Base-by-base conservation (phyloP, 345 rosid species). In the Eucalyptus urophylla region DNA sequence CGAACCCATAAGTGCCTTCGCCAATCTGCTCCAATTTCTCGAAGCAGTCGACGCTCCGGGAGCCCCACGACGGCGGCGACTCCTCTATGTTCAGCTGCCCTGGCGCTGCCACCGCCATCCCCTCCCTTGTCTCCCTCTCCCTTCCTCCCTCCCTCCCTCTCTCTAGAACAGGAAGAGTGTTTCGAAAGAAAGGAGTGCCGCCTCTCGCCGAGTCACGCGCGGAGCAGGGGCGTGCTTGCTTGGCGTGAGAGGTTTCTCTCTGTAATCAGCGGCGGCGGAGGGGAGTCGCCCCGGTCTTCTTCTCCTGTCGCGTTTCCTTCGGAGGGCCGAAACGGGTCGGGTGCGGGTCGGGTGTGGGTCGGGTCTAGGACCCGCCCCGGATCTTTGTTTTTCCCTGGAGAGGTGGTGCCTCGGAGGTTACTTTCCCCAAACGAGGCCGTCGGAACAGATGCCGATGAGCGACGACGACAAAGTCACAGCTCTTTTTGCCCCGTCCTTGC, bases 1-100 rank as follows among this genome's bases (percentile, higher is more conserved):
- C 83, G 43, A 13, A 94, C 96, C 96, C 96, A 86, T 94, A 94
- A 88, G 96, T 94, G 49, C 96, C 96, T 89, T 94, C 96, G 49
- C 96, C 96, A 88, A 94, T 92, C 91, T 94, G 96, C 56, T 94
- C 96, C 80, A 94, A 91, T 89, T 93, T 93, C 88, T 94, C 95
- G 62, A 94, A 94, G 90, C 95, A 92, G 88, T 94, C 94, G 50
- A 94, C 96, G 86, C 94, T 93, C 89, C 96, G 90, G n/a, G 96
- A 94, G 14, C 96, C 96, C 95, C 94, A 93, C 11, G 92, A 69
- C 13, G 83, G 83, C 53, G 96, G 94, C 12, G 92, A 90, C 91
- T 93, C 96, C 76, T 89, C 89, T 49, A 94, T 50, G 65, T 94
- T 94, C 62, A 94, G 95, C 91, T 92, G 96, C 54, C 94, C 93